Evolutionary conservation across 208 protist genomes (phyloP).

Genomic region (Acanthamoeba polyphaga): DNA sequence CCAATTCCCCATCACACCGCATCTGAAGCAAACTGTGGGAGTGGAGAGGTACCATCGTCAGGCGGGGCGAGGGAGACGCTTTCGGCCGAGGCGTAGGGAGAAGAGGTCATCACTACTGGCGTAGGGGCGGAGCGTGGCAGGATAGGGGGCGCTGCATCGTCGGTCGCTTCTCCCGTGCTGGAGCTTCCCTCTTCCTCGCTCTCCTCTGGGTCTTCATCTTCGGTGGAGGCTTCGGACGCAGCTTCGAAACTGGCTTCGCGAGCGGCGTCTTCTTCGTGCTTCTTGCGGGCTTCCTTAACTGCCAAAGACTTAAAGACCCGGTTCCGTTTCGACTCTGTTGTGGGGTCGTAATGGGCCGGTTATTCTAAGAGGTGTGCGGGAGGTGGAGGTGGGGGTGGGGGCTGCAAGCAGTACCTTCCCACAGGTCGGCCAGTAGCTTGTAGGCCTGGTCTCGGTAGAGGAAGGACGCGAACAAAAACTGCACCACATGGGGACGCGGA

Average conservation of each 20-base stretch:
- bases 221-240: neutral
- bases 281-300: neutral
- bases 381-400: neutral
- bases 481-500: neutral
- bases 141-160: neutral
- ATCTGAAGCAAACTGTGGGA: neutral
- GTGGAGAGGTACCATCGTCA: neutral
- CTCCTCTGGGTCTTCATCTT: neutral
- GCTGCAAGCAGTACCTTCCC: slow-evolving; percentile 24
- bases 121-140: slow-evolving; percentile 7
- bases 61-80: neutral
- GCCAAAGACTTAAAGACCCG: neutral
- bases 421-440: slow-evolving; percentile 10
- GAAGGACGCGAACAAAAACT: slow-evolving; percentile 64
- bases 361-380: neutral
- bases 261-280: neutral
- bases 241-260: slow-evolving; percentile 5
- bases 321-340: slow-evolving; percentile 19
- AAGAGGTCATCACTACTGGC: neutral
- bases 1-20: neutral
- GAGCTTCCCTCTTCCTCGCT: neutral
- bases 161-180: neutral
- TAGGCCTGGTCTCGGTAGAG: slow-evolving; percentile 69
- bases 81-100: neutral
- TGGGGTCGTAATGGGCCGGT: neutral